phyloP scores from a whole-genome alignment of 345 rosid genomes.

The Pistacia integerrima region DNA sequence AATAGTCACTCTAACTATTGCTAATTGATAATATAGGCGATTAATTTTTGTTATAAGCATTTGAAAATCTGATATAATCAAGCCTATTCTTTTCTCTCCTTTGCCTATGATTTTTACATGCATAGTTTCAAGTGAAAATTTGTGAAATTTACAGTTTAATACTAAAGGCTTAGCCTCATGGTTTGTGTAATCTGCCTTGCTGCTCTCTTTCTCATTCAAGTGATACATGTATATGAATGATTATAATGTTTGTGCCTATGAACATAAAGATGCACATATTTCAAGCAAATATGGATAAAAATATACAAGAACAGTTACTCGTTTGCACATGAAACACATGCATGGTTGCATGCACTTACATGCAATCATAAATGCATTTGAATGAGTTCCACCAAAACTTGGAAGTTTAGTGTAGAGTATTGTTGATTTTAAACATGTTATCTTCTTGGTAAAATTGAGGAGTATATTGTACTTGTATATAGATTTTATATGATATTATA shows the following conservation, averaged over 20 bases:
- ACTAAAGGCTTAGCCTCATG: background rate
- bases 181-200: too few relatives aligned
- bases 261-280: slow-evolving; percentile 2
- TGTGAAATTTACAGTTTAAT: background rate
- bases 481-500: background rate
- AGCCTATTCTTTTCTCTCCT: too few relatives aligned
- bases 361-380: slow-evolving; percentile 1
- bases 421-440: background rate
- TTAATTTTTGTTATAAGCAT: background rate
- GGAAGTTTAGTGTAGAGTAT: background rate
- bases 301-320: background rate
- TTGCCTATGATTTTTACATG: background rate
- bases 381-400: background rate
- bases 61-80: too few relatives aligned
- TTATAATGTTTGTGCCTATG: background rate
- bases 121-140: background rate
- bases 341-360: background rate
- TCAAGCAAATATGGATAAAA: slow-evolving; percentile 1
- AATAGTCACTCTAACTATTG: background rate
- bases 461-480: background rate
- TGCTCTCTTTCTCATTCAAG: too few relatives aligned
- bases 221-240: background rate
- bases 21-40: background rate
- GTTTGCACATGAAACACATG: background rate
- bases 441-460: background rate